Percentiles rank a stretch among this genome's conserved stretches.
Conservation (phyloP, 2,329 filamentous ascomycete genomes). For the Stachybotrys chlorohalonatus region DNA sequence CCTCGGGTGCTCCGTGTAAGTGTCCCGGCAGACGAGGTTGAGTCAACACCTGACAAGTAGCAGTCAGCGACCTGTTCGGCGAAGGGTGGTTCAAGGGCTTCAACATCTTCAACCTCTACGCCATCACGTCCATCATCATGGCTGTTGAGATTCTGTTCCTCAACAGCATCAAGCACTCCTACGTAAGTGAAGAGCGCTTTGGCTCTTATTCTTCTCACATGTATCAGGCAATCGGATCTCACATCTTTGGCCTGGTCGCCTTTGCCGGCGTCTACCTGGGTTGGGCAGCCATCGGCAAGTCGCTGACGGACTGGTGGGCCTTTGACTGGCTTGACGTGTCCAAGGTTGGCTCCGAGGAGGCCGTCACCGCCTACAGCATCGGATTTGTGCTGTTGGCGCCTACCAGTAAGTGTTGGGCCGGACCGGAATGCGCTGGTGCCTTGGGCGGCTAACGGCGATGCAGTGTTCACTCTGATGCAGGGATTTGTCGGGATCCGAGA, state of each 20-base stretch:
- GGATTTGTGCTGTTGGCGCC: constrained; percentile 35
- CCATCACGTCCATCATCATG: constrained; percentile 32
- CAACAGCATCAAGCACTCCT: constrained; percentile 44
- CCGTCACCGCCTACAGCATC: constrained; percentile 32
- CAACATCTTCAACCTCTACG: constrained; percentile 36
- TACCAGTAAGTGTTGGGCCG: constrained; percentile 28
- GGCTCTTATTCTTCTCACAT: not conserved
- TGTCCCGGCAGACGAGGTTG: constrained; percentile 2
- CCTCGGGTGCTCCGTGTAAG: constrained; percentile 14
- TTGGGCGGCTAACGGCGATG: constrained; percentile 8
- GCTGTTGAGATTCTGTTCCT: constrained; percentile 35
- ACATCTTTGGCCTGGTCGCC: constrained; percentile 31
- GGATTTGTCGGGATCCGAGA: constrained; percentile 41
- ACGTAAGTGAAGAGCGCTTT: constrained; percentile 23
- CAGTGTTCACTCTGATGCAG: constrained; percentile 40
- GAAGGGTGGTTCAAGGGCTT: constrained; percentile 38
- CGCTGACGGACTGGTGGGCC: constrained; percentile 33
- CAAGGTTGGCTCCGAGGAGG: constrained; percentile 31
- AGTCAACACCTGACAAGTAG: constrained; percentile 8
- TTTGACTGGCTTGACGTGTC: constrained; percentile 43
- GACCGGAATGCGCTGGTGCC: not conserved
- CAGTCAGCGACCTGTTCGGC: constrained; percentile 39
- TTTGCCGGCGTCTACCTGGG: constrained; percentile 35
- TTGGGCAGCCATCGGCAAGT: constrained; percentile 39
- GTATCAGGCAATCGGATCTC: constrained; percentile 34